Base-by-base conservation (phyloP, 306 rosid species). In the Prunus mume region DNA sequence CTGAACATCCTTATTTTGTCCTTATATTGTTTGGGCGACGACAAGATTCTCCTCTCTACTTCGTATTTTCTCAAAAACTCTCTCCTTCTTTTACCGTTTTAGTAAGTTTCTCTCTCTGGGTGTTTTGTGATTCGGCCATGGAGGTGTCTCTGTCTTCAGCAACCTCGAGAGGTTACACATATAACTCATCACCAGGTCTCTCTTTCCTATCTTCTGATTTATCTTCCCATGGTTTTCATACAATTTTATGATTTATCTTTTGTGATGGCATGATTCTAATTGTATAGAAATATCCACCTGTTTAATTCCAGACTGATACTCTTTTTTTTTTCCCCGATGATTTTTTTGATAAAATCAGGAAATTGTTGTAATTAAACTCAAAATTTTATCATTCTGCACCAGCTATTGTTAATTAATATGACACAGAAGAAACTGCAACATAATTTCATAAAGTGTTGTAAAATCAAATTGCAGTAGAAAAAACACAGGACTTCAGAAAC, bases 91-190 rank as follows among this genome's bases (percentile, higher is more conserved):
- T 13, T 47, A 10, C 12, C 52, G 52, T 38, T 12, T 11, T 49
- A 13, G 5, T 49, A 13, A 17, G 25, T 17, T 7, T 12, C 45
- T 58, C 32, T 12, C 18, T 12, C 24, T 60, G 58, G 55, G 15
- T 69, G 64, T 28, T 54, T 25, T 5, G 56, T n/a, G 15, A 70
- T 55, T 78, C 64, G 63, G 62, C 76, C 60, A 93, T 93, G 98
- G 98, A 88, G 64, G 62, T 79, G 7, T 82, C 85, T 19, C 60
- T 88, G 63, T 87, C 89, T 81, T 79, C 85, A 12, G 68, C 90
- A n/a, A 81, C 86, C 6, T n/a, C 84, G 3, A 78, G 65, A 75
- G 62, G 67, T 41, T 41, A 20, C 82, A 55, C 28, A 1, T 49
- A 55, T 83, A 27, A 69, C 77, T 65, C 20, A 10, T 9, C 86